phyloP scores from a whole-genome alignment of 23 red algal species.

The Chondrus crispus region DNA sequence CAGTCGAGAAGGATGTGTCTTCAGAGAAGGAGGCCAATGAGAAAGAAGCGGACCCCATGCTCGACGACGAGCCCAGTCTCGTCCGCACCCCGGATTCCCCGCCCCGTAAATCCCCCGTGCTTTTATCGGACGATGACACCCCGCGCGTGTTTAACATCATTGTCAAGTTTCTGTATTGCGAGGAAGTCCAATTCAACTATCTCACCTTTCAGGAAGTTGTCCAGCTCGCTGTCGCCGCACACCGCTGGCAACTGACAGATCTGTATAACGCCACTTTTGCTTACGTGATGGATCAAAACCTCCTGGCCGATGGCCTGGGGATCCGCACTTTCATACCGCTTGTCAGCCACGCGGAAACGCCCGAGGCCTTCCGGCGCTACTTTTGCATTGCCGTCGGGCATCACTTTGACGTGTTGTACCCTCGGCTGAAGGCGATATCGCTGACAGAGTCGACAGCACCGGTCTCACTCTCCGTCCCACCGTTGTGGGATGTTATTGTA shows the following conservation, averaged over 20 bases:
- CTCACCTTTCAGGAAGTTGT: constrained; percentile 53
- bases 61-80: neutral
- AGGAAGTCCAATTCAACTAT: constrained; percentile 53
- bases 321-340: constrained; percentile 61
- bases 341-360: constrained; percentile 36
- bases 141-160: constrained; percentile 50
- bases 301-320: constrained; percentile 45
- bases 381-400: constrained; percentile 62
- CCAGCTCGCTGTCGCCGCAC: constrained; percentile 18
- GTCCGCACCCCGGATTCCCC: neutral
- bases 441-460: neutral
- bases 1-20: no score
- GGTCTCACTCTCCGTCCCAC: neutral
- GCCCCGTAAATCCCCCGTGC: neutral
- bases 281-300: constrained; percentile 59
- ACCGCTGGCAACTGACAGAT: constrained; percentile 52
- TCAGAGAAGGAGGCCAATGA: neutral
- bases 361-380: constrained; percentile 45
- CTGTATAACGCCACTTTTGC: constrained; percentile 57
- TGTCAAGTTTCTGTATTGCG: constrained; percentile 58
- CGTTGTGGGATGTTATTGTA: constrained; percentile 24
- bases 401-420: constrained; percentile 55
- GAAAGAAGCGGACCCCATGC: neutral
- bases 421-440: constrained; percentile 1
- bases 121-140: constrained; percentile 16